phyloP scores from a whole-genome alignment of 306 rosid species.

The Rubus parviflorus region DNA sequence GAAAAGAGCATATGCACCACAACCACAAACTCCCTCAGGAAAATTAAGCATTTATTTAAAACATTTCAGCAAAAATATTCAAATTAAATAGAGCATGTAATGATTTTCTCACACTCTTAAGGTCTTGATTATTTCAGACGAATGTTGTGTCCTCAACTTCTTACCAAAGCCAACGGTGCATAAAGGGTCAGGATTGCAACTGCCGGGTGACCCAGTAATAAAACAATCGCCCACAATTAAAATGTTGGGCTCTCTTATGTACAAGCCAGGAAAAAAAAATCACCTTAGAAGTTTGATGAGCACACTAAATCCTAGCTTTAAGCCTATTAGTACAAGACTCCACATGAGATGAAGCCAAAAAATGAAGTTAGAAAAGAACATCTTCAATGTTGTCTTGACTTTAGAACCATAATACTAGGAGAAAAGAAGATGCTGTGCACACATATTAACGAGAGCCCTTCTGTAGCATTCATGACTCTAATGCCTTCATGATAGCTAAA shows the following conservation, averaged over 20 bases:
- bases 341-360: conserved; percentile 17
- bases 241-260: conserved; percentile 2
- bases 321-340: neutral
- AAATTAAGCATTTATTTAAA: neutral
- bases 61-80: neutral
- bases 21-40: neutral
- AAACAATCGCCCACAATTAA: neutral
- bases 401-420: conserved; percentile 16
- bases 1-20: conserved; percentile 8
- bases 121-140: neutral
- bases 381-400: conserved; percentile 11
- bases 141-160: neutral
- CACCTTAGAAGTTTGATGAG: conserved; percentile 4
- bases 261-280: neutral
- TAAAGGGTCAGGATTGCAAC: neutral
- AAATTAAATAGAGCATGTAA: neutral
- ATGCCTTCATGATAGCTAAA: neutral
- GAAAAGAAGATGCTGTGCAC: conserved; percentile 8
- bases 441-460: neutral
- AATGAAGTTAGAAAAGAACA: conserved; percentile 3
- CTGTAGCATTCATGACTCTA: conserved; percentile 7
- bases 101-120: neutral
- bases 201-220: no score
- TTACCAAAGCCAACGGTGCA: conserved; percentile 6
- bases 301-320: conserved; percentile 1